Base-by-base conservation (phyloP, 306 rosid species). In the Biancaea sappan region DNA sequence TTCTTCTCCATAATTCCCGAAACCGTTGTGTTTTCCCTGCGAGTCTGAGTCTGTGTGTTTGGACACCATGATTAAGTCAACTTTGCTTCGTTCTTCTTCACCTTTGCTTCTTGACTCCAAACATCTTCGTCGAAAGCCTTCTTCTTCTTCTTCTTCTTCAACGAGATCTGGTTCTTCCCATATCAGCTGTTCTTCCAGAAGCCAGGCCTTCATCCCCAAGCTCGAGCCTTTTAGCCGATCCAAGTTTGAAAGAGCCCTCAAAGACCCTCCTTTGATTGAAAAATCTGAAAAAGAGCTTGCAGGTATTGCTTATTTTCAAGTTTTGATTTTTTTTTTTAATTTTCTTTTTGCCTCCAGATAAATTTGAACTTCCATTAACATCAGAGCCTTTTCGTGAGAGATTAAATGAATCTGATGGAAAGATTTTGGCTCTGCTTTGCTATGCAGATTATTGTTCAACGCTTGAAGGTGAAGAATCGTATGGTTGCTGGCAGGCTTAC, bases 401-500 rank as follows among this genome's bases (percentile, higher is more conserved):
- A 52, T 21, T 22, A 16, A 52, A n/a, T n/a, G n/a, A 22, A 24
- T 54, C 60, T 54, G 34, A 18, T 43, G 68, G 50, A 3, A 2
- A 18, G 34, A 69, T 52, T 2, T 41, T 59, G 3, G 13, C 31
- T 35, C 19, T 57, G 74, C 1, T 74, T 15, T 74, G 59, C 37
- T 63, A 1, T 59, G 26, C 82, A 89, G 98, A 94, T 72, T 94
- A 91, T 32, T 94, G 98, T 77, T 88, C 89, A 4, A 83, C 89
- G 51, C 83, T 94, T 47, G 97, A 91, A 81, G 98, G 98, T 74
- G 98, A 94, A 18, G 84, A 91, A 48, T 91, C 88, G 13, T 90
- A 89, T 71, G 79, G 91, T 63, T 94, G 98, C 80, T 94, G 98
- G 98, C 91, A 89, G 71, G 97, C 93, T 8, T 94, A 91, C 78